Evolutionary conservation across 2,329 filamentous ascomycete species (phyloP).

Genomic region (Cercospora citrullina): DNA sequence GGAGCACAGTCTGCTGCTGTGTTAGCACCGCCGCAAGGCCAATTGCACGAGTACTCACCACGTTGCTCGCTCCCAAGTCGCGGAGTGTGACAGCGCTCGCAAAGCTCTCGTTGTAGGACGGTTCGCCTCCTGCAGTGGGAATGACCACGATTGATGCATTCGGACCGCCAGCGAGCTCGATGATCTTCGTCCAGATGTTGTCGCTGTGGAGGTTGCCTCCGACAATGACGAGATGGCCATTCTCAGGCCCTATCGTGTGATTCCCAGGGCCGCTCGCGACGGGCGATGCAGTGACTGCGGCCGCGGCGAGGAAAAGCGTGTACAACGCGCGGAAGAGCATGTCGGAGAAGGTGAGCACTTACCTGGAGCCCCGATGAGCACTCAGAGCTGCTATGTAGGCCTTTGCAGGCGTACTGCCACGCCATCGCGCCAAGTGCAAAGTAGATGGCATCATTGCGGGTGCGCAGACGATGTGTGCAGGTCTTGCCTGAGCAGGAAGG

Average conservation of each 20-base stretch:
- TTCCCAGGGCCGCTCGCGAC: background rate
- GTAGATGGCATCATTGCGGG: conserved; percentile 1
- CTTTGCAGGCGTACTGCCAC: background rate
- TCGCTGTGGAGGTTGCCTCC: conserved; percentile 26
- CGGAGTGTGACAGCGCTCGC: conserved; percentile 24
- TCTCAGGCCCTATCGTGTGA: conserved; percentile 21
- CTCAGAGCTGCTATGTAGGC: background rate
- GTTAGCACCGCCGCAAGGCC: background rate
- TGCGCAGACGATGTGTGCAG: background rate
- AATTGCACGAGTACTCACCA: background rate
- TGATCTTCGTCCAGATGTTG: conserved; percentile 27
- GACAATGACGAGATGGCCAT: conserved; percentile 27
- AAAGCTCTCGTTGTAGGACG: conserved; percentile 24
- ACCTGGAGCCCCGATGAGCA: background rate
- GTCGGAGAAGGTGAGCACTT: background rate
- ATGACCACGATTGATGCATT: conserved; percentile 26
- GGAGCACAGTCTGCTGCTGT: conserved; percentile 18
- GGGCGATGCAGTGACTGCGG: background rate
- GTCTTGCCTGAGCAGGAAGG: conserved; percentile 4
- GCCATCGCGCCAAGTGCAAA: background rate
- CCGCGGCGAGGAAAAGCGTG: background rate
- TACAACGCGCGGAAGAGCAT: conserved; percentile 2
- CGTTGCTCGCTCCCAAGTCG: conserved; percentile 25
- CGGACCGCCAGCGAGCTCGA: conserved; percentile 25
- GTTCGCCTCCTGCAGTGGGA: conserved; percentile 28